phyloP scores from a whole-genome alignment of 2,329 filamentous ascomycete species.

The Westerdykella ornata region DNA sequence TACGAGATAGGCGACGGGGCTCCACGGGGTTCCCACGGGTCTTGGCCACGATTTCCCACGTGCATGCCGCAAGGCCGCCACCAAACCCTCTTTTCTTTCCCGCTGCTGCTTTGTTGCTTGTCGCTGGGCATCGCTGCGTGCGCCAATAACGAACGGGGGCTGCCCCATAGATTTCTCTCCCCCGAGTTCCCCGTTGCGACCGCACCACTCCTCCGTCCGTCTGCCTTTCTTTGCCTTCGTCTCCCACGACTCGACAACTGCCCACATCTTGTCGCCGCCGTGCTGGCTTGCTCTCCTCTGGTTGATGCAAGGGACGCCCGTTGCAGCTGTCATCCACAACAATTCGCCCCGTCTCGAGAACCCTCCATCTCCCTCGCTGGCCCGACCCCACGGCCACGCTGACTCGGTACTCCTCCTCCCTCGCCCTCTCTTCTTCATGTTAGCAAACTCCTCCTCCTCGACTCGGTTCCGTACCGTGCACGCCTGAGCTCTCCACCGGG shows the following conservation, averaged over 20 bases:
- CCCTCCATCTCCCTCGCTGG: not conserved
- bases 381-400: no score
- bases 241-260: conserved; percentile 13
- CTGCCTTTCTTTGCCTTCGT: conserved; percentile 13
- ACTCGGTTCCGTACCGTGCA: conserved; percentile 12
- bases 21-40: no score
- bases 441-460: conserved; percentile 8
- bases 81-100: no score
- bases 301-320: conserved; percentile 35
- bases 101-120: no score
- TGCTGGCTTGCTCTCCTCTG: not conserved
- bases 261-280: conserved; percentile 5
- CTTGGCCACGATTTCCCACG: conserved; percentile 37
- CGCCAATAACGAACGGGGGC: no score
- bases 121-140: no score
- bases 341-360: conserved; percentile 13
- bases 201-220: not conserved
- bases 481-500: conserved; percentile 1
- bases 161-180: not conserved
- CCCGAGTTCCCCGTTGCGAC: not conserved
- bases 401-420: conserved; percentile 6
- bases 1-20: conserved; percentile 28
- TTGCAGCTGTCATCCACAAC: conserved; percentile 6
- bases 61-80: conserved; percentile 15
- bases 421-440: conserved; percentile 11